phyloP scores from a whole-genome alignment of 1,284 basidiomycete species.

The Tilletia setariae region DNA sequence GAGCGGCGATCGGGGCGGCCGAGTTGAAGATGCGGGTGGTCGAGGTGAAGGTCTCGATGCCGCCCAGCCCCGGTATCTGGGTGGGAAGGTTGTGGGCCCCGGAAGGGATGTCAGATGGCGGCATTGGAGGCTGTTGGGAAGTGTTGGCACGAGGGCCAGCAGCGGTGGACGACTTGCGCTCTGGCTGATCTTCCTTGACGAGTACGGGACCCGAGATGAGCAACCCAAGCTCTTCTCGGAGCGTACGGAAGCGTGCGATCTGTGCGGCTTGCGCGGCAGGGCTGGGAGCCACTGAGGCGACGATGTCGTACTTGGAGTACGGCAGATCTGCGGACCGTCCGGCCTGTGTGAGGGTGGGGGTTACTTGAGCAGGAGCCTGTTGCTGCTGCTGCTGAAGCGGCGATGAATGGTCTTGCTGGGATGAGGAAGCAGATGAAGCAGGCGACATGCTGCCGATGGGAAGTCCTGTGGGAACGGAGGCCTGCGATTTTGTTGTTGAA shows the following conservation, averaged over 20 bases:
- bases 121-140: too few species aligned
- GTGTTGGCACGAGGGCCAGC: too few species aligned
- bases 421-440: too few species aligned
- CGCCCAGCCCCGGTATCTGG: too few species aligned
- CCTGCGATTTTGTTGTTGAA: background rate
- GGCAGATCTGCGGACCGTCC: background rate
- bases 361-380: background rate
- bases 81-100: too few species aligned
- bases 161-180: too few species aligned
- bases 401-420: background rate
- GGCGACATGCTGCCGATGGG: slow-evolving; percentile 6
- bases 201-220: too few species aligned
- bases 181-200: too few species aligned
- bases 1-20: slow-evolving; percentile 3
- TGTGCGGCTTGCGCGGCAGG: background rate
- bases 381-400: background rate
- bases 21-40: slow-evolving; percentile 10
- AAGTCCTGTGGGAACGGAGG: background rate
- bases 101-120: too few species aligned
- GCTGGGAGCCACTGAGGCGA: background rate
- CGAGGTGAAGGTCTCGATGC: background rate
- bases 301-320: slow-evolving; percentile 9
- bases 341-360: background rate
- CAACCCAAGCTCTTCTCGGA: too few species aligned
- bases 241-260: too few species aligned